Conservation (phyloP, 1,284 basidiomycete genomes). For the Trametes versicolor region DNA sequence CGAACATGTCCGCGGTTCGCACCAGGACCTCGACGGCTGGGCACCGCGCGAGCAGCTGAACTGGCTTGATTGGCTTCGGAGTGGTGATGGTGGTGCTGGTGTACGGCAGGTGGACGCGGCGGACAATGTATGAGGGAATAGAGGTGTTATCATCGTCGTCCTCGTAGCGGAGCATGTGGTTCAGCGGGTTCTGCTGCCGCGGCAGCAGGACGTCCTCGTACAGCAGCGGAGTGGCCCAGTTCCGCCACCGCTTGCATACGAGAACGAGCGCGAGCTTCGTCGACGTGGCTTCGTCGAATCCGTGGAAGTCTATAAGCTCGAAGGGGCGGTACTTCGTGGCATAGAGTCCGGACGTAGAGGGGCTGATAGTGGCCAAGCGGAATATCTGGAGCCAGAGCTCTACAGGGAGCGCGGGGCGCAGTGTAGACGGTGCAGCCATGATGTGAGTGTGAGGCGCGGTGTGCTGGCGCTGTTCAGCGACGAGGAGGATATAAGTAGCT, state of each 20-base stretch:
- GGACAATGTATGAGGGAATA: constrained; percentile 52
- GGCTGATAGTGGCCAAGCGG: constrained; percentile 41
- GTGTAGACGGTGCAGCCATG: constrained; percentile 5
- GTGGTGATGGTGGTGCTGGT: constrained; percentile 56
- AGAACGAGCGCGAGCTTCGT: constrained; percentile 55
- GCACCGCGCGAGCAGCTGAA: constrained; percentile 59
- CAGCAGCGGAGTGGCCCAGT: constrained; percentile 54
- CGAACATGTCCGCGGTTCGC: constrained; percentile 45
- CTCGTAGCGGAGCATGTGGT: constrained; percentile 40
- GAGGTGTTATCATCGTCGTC: constrained; percentile 34
- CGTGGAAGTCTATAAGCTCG: constrained; percentile 27
- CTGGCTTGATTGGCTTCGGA: constrained; percentile 39
- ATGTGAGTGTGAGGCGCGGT: background rate
- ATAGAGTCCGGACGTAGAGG: constrained; percentile 33
- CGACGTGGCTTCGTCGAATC: constrained; percentile 20
- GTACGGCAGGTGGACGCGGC: constrained; percentile 68
- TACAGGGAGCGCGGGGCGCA: constrained; percentile 33
- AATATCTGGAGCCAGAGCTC: constrained; percentile 47
- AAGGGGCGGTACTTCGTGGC: constrained; percentile 42
- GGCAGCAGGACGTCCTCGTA: constrained; percentile 64
- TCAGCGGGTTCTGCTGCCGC: constrained; percentile 42
- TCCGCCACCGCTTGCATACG: constrained; percentile 66
- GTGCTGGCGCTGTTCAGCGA: background rate
- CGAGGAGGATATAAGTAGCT: background rate
- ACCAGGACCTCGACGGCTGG: constrained; percentile 64